phyloP scores from a whole-genome alignment of 2,329 filamentous ascomycete species.

The Botrytis hyacinthi region DNA sequence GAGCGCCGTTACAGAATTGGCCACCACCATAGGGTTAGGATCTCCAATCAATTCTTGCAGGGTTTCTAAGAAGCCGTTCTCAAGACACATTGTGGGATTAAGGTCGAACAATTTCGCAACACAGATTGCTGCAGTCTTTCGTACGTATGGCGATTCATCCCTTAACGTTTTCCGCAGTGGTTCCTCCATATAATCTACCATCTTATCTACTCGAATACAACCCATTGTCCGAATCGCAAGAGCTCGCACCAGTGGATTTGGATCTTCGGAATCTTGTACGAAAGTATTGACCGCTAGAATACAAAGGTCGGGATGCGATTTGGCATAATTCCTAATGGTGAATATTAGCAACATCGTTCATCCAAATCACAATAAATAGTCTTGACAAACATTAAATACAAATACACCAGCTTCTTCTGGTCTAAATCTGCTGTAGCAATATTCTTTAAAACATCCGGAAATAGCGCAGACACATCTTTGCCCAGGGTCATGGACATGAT shows the following conservation, averaged over 20 bases:
- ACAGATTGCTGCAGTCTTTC: constrained; percentile 96
- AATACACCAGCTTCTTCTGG: constrained; percentile 98
- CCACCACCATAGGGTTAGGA: constrained; percentile 98
- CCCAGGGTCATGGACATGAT: constrained; percentile 99
- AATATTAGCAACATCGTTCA: constrained; percentile 21
- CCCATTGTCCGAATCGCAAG: constrained; percentile 98
- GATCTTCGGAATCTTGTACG: constrained; percentile 97
- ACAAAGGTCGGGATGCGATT: constrained; percentile 96
- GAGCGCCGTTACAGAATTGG: constrained; percentile 92
- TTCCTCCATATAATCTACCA: constrained; percentile 99
- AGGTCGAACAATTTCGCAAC: constrained; percentile 97
- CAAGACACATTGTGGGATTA: constrained; percentile 86
- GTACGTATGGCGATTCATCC: constrained; percentile 97
- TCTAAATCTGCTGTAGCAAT: constrained; percentile 93
- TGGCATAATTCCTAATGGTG: constrained; percentile 85
- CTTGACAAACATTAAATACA: constrained; percentile 79
- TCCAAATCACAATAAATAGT: not conserved
- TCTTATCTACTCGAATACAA: constrained; percentile 96
- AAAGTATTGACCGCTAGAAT: constrained; percentile 99
- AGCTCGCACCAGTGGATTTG: constrained; percentile 91
- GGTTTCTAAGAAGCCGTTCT: constrained; percentile 93
- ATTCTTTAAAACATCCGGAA: constrained; percentile 97
- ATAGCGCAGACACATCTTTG: constrained; percentile 96
- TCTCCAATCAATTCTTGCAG: constrained; percentile 96
- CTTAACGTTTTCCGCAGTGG: constrained; percentile 91